phyloP scores from a whole-genome alignment of 495 filamentous ascomycete species.

The Clavariopsis aquatica region DNA sequence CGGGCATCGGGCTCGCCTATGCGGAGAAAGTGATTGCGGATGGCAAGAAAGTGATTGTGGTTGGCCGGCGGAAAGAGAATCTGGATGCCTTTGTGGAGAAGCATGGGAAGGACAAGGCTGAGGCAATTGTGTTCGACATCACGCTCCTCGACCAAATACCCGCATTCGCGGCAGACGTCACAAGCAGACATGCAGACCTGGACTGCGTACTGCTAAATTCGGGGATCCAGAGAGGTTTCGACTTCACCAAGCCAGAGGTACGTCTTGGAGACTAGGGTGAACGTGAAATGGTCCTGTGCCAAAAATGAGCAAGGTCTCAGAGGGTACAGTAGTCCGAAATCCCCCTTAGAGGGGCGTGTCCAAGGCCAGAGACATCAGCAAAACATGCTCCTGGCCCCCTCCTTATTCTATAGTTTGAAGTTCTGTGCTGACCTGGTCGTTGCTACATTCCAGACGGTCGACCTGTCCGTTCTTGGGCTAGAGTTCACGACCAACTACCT shows the following conservation, averaged over 20 bases:
- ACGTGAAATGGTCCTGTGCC: too few species aligned
- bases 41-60: slow-evolving; percentile 61
- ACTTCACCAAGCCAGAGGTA: slow-evolving; percentile 64
- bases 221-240: slow-evolving; percentile 58
- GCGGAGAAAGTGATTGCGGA: slow-evolving; percentile 63
- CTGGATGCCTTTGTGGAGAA: slow-evolving; percentile 63
- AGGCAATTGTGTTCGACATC: slow-evolving; percentile 62
- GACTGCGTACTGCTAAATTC: slow-evolving; percentile 61
- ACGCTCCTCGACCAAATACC: slow-evolving; percentile 61
- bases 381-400: too few species aligned
- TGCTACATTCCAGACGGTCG: too few species aligned
- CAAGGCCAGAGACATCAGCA: too few species aligned
- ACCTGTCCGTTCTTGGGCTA: slow-evolving; percentile 53
- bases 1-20: slow-evolving; percentile 68
- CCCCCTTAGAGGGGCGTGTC: too few species aligned
- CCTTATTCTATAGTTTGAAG: too few species aligned
- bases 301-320: too few species aligned
- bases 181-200: slow-evolving; percentile 56
- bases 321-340: too few species aligned
- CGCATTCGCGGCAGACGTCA: slow-evolving; percentile 57
- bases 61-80: slow-evolving; percentile 66
- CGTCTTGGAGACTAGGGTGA: too few species aligned
- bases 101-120: slow-evolving; percentile 58
- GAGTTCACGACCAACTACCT: slow-evolving; percentile 72
- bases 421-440: too few species aligned